phyloP scores from a whole-genome alignment of 306 rosid species.

The Cucurbita argyrosperma region DNA sequence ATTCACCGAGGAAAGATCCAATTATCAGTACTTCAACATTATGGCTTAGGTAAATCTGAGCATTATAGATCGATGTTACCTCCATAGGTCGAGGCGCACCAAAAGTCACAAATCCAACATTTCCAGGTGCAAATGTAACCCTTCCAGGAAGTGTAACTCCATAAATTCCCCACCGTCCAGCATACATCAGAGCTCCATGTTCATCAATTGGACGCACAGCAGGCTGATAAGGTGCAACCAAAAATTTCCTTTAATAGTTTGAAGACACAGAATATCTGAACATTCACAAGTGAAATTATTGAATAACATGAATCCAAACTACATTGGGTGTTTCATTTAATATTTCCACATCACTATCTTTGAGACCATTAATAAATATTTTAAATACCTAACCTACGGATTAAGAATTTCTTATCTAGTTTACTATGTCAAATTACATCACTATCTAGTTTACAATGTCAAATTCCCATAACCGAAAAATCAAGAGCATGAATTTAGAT shows the following conservation, averaged over 20 bases:
- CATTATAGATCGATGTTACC: conserved; percentile 31
- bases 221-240: conserved; percentile 36
- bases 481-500: too few species aligned
- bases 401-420: too few species aligned
- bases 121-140: conserved; percentile 89
- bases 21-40: background rate
- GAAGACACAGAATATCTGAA: background rate
- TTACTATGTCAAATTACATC: too few species aligned
- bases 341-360: too few species aligned
- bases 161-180: conserved; percentile 91
- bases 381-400: too few species aligned
- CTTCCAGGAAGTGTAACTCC: conserved; percentile 87
- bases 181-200: conserved; percentile 76
- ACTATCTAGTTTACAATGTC: too few species aligned
- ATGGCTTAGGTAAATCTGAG: conserved; percentile 1
- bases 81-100: conserved; percentile 87
- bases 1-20: background rate
- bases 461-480: too few species aligned
- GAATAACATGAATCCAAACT: background rate
- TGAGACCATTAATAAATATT: too few species aligned
- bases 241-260: background rate
- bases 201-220: conserved; percentile 68
- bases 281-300: background rate
- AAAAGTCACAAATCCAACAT: conserved; percentile 72
- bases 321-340: too few species aligned